Evolutionary conservation across 768 basidiomycete genomes (phyloP).

Genomic region (Lepiota subincarnata): DNA sequence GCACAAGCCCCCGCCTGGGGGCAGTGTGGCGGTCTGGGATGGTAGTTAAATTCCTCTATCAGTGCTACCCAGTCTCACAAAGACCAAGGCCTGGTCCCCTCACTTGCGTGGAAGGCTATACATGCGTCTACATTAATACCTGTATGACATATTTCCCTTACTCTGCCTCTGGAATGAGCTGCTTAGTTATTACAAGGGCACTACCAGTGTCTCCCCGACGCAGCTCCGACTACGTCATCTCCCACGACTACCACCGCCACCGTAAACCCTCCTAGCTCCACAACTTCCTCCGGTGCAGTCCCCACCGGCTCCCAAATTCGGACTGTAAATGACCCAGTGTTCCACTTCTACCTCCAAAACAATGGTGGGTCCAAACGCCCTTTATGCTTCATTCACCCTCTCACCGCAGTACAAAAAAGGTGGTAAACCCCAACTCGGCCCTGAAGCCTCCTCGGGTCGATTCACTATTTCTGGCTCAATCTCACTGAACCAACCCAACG

Average conservation of each 20-base stretch:
- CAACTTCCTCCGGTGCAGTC: slow-evolving; percentile 29
- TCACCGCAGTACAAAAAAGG: slow-evolving; percentile 22
- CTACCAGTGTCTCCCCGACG: slow-evolving; percentile 49
- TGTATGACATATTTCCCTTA: slow-evolving; percentile 23
- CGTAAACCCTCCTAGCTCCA: slow-evolving; percentile 22
- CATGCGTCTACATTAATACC: slow-evolving; percentile 35
- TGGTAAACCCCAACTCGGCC: slow-evolving; percentile 47
- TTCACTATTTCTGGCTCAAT: slow-evolving; percentile 49
- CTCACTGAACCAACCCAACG: slow-evolving; percentile 36
- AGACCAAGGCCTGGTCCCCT: slow-evolving; percentile 37
- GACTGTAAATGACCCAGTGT: slow-evolving; percentile 47
- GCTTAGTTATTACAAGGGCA: slow-evolving; percentile 33
- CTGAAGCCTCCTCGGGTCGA: slow-evolving; percentile 44
- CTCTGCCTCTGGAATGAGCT: neutral
- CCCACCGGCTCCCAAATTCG: slow-evolving; percentile 49
- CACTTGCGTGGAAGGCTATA: slow-evolving; percentile 39
- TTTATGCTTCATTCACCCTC: neutral
- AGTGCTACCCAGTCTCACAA: neutral
- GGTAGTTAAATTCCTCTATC: slow-evolving; percentile 23
- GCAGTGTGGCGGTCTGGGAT: slow-evolving; percentile 40
- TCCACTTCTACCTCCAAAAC: slow-evolving; percentile 54
- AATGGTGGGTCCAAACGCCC: slow-evolving; percentile 27
- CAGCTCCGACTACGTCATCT: slow-evolving; percentile 16
- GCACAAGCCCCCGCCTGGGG: slow-evolving; percentile 39
- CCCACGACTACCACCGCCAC: slow-evolving; percentile 25